Conservation (phyloP, 768 basidiomycete genomes). For the Lactarius trivialis region DNA sequence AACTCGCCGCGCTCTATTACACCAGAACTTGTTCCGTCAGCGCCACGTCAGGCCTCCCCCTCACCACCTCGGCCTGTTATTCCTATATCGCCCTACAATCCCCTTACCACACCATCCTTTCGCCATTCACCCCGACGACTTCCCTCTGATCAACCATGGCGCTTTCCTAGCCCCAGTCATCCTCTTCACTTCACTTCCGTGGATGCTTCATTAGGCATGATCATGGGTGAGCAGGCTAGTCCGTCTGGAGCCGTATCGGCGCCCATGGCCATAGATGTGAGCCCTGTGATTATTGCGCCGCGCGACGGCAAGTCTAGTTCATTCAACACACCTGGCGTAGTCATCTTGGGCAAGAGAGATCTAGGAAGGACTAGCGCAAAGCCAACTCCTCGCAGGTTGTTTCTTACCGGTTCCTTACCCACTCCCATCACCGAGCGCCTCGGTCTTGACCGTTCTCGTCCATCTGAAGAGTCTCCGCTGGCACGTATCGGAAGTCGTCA, state of each 20-base stretch:
- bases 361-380: slow-evolving; percentile 14
- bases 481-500: slow-evolving; percentile 10
- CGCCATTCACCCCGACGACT: slow-evolving; percentile 69
- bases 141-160: slow-evolving; percentile 78
- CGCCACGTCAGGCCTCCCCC: slow-evolving; percentile 24
- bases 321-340: slow-evolving; percentile 31
- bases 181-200: slow-evolving; percentile 60
- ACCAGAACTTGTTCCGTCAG: slow-evolving; percentile 5
- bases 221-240: slow-evolving; percentile 48
- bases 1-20: slow-evolving; percentile 20
- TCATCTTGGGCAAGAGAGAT: slow-evolving; percentile 22
- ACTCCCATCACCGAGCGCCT: slow-evolving; percentile 30
- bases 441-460: slow-evolving; percentile 27
- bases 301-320: slow-evolving; percentile 34
- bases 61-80: slow-evolving; percentile 29
- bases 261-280: slow-evolving; percentile 31
- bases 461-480: slow-evolving; percentile 45
- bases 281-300: slow-evolving; percentile 30
- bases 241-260: slow-evolving; percentile 28
- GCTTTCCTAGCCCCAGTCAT: slow-evolving; percentile 73
- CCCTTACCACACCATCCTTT: slow-evolving; percentile 66
- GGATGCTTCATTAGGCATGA: slow-evolving; percentile 59
- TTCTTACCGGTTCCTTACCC: slow-evolving; percentile 31
- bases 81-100: slow-evolving; percentile 71
- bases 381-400: slow-evolving; percentile 37